Evolutionary conservation across 2,329 filamentous ascomycete genomes (phyloP).

Genomic region (Blastomyces silverae): DNA sequence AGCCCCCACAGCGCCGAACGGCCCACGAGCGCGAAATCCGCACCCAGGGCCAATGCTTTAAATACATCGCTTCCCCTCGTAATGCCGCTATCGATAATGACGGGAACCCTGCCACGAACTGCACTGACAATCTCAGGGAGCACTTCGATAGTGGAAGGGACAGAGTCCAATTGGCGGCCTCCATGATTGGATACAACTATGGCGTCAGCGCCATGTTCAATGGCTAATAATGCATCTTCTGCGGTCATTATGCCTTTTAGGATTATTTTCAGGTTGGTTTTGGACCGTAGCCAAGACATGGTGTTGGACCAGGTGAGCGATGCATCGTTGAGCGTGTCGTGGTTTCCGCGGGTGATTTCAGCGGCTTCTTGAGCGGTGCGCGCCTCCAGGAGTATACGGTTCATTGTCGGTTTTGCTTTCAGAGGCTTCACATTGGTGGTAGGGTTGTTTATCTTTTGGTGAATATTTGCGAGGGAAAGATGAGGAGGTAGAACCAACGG

Average conservation of each 20-base stretch:
- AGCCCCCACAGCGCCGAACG: slow-evolving; percentile 55
- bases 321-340: slow-evolving; percentile 47
- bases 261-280: slow-evolving; percentile 39
- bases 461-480: slow-evolving; percentile 10
- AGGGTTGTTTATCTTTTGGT: slow-evolving; percentile 58
- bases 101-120: slow-evolving; percentile 30
- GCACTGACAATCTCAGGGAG: slow-evolving; percentile 50
- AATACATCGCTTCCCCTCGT: slow-evolving; percentile 43
- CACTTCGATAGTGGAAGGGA: slow-evolving; percentile 41
- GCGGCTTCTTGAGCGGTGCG: slow-evolving; percentile 56
- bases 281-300: slow-evolving; percentile 7
- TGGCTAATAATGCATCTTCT: slow-evolving; percentile 41
- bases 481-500: slow-evolving; percentile 9
- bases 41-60: slow-evolving; percentile 49
- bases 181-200: slow-evolving; percentile 45
- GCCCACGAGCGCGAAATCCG: slow-evolving; percentile 52
- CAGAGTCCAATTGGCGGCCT: slow-evolving; percentile 45
- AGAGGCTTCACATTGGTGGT: slow-evolving; percentile 51
- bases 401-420: slow-evolving; percentile 36
- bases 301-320: slow-evolving; percentile 10
- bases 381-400: slow-evolving; percentile 47
- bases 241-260: slow-evolving; percentile 51
- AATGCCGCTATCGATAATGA: slow-evolving; percentile 46
- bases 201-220: slow-evolving; percentile 37
- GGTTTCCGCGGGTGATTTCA: slow-evolving; percentile 49